phyloP scores from a whole-genome alignment of 2,329 filamentous ascomycete genomes.

The Plenodomus tracheiphilus region DNA sequence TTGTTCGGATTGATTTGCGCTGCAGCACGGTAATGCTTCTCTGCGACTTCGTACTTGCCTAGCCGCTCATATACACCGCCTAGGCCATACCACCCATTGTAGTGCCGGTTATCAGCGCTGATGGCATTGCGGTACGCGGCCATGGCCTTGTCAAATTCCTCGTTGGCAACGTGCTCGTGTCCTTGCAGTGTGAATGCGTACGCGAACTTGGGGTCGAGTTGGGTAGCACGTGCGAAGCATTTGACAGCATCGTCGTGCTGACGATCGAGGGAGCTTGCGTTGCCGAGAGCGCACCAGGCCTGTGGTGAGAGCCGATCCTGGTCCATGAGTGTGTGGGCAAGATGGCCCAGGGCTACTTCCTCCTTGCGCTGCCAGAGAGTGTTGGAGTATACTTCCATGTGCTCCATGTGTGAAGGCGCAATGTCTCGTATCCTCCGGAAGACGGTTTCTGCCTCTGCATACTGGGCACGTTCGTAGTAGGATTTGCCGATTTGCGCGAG shows the following conservation, averaged over 20 bases:
- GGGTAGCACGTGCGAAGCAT: constrained; percentile 93
- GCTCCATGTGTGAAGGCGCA: constrained; percentile 80
- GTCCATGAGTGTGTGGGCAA: constrained; percentile 89
- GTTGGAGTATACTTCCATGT: constrained; percentile 98
- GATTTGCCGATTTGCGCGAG: constrained; percentile 87
- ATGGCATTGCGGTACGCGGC: constrained; percentile 85
- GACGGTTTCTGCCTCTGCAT: constrained; percentile 82
- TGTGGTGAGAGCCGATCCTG: constrained; percentile 86
- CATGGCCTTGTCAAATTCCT: constrained; percentile 95
- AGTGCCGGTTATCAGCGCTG: constrained; percentile 83
- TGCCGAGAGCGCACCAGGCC: constrained; percentile 94
- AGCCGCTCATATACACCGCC: constrained; percentile 82
- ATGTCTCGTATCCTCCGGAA: constrained; percentile 79
- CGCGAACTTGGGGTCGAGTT: constrained; percentile 85
- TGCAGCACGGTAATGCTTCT: constrained; percentile 87
- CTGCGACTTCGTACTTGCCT: constrained; percentile 87
- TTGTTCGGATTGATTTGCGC: constrained; percentile 92
- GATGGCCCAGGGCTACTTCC: constrained; percentile 86
- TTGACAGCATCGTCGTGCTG: constrained; percentile 94
- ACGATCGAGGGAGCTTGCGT: constrained; percentile 87
- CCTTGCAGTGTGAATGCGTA: constrained; percentile 96
- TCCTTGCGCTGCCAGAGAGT: constrained; percentile 98
- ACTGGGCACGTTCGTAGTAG: constrained; percentile 86
- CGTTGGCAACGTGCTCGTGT: constrained; percentile 92
- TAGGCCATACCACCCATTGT: constrained; percentile 98